Conservation (phyloP, 768 basidiomycete genomes). For the Calocera viscosa region DNA sequence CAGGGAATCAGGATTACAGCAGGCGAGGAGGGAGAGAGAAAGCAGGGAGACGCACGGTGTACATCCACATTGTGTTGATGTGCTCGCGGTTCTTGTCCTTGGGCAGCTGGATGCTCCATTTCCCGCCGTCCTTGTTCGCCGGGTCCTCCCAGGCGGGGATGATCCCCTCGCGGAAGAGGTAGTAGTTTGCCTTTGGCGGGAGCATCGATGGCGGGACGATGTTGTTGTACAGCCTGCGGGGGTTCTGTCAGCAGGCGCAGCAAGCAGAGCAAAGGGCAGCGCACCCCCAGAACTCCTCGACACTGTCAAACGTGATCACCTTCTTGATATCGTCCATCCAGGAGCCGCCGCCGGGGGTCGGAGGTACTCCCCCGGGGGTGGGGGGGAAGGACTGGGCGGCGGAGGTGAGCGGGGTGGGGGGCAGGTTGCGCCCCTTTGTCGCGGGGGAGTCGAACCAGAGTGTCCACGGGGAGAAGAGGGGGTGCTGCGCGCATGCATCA, state of each 20-base stretch:
- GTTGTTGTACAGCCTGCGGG: conserved; percentile 83
- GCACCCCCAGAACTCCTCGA: conserved; percentile 99
- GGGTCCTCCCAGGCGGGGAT: conserved; percentile 97
- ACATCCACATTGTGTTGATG: conserved; percentile 96
- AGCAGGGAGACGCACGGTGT: conserved; percentile 50
- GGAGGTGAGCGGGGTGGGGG: conserved; percentile 29
- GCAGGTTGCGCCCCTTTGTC: conserved; percentile 66
- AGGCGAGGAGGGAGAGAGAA: not conserved
- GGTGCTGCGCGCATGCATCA: conserved; percentile 47
- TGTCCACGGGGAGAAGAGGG: conserved; percentile 88
- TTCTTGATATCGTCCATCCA: conserved; percentile 99
- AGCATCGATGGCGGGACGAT: conserved; percentile 89
- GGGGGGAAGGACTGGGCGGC: conserved; percentile 38
- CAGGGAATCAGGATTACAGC: not conserved
- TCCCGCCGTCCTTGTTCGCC: conserved; percentile 92
- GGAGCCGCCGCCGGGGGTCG: conserved; percentile 26
- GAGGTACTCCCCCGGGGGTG: not conserved
- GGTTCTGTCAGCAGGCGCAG: conserved; percentile 13
- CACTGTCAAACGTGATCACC: conserved; percentile 89
- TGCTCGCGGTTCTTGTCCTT: conserved; percentile 76
- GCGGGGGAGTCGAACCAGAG: conserved; percentile 95
- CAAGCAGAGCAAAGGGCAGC: conserved; percentile 22
- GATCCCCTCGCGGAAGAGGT: conserved; percentile 97
- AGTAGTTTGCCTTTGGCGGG: conserved; percentile 96
- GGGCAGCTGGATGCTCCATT: conserved; percentile 97